Evolutionary conservation across 2,329 filamentous ascomycete species (phyloP), one percentile per base, ranked within the genome.

Genomic region (Penicillium sp.): DNA sequence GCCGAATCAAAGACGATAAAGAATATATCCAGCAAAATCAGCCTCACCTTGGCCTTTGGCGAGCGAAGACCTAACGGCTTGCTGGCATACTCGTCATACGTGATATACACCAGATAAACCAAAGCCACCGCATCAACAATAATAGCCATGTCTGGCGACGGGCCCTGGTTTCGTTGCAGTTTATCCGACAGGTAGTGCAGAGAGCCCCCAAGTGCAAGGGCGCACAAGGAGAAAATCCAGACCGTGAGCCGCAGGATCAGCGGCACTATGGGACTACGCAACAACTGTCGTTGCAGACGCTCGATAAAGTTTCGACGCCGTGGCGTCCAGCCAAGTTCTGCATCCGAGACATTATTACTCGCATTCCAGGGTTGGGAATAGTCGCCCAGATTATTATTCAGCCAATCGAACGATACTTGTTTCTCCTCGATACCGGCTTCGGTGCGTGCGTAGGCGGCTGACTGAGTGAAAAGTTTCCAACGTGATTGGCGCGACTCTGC

Each of bases 1-100:
- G 92, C 91, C 3, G 92, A 91, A 72, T 96, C 93, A 77, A 99
- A 96, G 43, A 97, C 92, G 67, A 99, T 96, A 71, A 99, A 99
- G 66, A 97, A 87, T 3, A 99, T 81, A 73, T 99, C 94, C 57
- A 96, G 83, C 55, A 99, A 84, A 59, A 97, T 89, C 50, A 99
- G 83, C 14, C 89, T 85, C 62, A 96, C 89, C 71, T 99, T 99
- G 49, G 90, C 88, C 56, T 86, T 86, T 9, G 91, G 86, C 6
- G 86, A 87, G 45, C 95, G 88, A 59, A 99, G 78, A 1, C 94
- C 94, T 20, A 99, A 79, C 21, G 95, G 94, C 70, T 95, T 95
- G 28, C 91, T 90, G 5, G 90, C 94, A 74, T 97, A 97, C 75
- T 99, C 94, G 69, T 99, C 94, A 76, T 87, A 96, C 23, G 92